Evolutionary conservation across 2,329 filamentous ascomycete species (phyloP).

Genomic region (Trichoderma sp.): DNA sequence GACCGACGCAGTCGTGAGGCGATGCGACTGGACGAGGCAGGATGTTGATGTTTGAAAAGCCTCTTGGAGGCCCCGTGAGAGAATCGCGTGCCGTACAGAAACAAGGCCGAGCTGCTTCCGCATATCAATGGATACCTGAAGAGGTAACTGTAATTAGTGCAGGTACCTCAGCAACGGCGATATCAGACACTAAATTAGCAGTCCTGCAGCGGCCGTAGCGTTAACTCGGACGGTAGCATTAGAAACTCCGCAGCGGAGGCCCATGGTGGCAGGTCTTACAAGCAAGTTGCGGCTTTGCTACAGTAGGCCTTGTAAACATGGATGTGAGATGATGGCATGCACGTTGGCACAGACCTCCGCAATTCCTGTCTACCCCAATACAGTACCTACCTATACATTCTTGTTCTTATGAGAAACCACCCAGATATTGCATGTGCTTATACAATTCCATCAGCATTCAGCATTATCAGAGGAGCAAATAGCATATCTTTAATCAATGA

Average conservation of each 20-base stretch:
- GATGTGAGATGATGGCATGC: not conserved
- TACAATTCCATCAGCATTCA: not conserved
- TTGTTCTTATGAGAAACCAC: not conserved
- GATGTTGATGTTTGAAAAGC: not conserved
- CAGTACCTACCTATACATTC: not conserved
- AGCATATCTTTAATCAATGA: not conserved
- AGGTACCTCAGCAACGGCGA: not conserved
- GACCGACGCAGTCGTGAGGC: not conserved
- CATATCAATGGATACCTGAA: not conserved
- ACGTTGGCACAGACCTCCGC: not conserved
- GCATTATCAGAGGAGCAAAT: not conserved
- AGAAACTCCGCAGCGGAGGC: not conserved
- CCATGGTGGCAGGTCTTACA: not conserved
- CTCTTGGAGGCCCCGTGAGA: not conserved
- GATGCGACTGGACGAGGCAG: not conserved
- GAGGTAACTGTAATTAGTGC: conserved; percentile 6
- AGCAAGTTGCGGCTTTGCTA: not conserved
- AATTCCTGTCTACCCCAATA: not conserved
- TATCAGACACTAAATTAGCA: not conserved
- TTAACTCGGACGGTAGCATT: not conserved
- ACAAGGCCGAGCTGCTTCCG: not conserved
- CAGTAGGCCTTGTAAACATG: not conserved
- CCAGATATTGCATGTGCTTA: not conserved
- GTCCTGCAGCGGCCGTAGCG: not conserved
- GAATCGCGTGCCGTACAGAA: not conserved